Evolutionary conservation across 805 yeast genomes (phyloP), one percentile per base, ranked within the genome.

Genomic region (Metschnikowia gelsemii): DNA sequence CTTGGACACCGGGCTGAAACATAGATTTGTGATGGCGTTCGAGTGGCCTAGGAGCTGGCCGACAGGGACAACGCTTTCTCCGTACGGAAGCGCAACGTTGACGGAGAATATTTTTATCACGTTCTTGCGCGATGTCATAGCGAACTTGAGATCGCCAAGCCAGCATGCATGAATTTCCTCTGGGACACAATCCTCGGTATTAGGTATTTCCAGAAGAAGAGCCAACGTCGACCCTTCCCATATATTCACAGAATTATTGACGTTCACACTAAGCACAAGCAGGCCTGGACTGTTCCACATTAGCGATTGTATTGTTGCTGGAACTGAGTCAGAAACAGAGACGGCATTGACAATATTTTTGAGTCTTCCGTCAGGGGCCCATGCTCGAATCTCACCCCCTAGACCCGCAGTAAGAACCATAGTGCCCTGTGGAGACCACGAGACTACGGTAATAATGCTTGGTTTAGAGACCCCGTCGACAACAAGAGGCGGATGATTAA

Each of bases 311-410:
- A 88, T 71, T 0, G 90, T 27, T 4, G 60, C 52, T 4, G 60
- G 52, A 8, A 43, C 46, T 11, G 28, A 32, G 13, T 45, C 55
- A 3, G 48, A 35, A 14, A 45, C 36, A 9, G 50, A 32, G 25
- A 43, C 44, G n/a, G 48, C 47, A 34, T 60, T 66, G 25, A 66
- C 66, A 13, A 69, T 57, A 45, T 79, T 82, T 44, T 76, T 68
- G 27, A 87, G 65, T 22, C 75, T 72, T 0, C 96, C 95, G 34
- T 79, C 82, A 0, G 76, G 69, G 8, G 81, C 75, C 95, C 96
- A 89, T n/a, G 86, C 67, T 42, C 91, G 65, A 7, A 89, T 54
- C 52, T 84, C 91, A 11, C 96, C 96, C 54, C 73, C 73, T 40
- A 73, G 78, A 2, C 81, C 72, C 2, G 82, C 84, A 0, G 90